Evolutionary conservation across 2,329 filamentous ascomycete genomes (phyloP).

Genomic region (Whalleya microplaca): DNA sequence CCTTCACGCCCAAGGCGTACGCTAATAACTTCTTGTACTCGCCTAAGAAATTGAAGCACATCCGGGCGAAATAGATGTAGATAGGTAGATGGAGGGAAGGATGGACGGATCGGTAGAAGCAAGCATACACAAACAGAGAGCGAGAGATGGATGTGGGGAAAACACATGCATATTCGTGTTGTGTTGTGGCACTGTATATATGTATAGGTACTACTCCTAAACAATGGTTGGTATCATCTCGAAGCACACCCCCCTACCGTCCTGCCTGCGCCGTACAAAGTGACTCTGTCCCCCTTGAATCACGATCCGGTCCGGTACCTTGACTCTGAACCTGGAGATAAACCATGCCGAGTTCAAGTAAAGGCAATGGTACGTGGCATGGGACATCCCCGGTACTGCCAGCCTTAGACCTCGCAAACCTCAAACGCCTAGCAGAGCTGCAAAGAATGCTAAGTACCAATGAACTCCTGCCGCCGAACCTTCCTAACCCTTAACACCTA

Average conservation of each 20-base stretch:
- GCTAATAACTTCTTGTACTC: slow-evolving; percentile 94
- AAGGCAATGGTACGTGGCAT: neutral
- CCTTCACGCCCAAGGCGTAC: slow-evolving; percentile 89
- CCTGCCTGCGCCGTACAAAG: slow-evolving; percentile 2
- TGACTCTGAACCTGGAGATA: neutral
- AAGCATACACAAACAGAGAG: too few relatives aligned
- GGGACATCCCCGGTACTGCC: neutral
- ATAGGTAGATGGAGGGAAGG: too few relatives aligned
- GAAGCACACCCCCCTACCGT: slow-evolving; percentile 3
- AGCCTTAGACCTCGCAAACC: neutral
- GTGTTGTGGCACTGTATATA: slow-evolving; percentile 22
- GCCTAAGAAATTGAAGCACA: slow-evolving; percentile 83
- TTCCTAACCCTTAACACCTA: slow-evolving; percentile 14
- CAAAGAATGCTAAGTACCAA: neutral
- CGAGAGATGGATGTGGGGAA: slow-evolving; percentile 1
- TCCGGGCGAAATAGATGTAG: slow-evolving; percentile 77
- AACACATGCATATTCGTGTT: neutral
- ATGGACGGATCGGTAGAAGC: too few relatives aligned
- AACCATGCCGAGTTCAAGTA: neutral
- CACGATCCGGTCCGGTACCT: neutral
- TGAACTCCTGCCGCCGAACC: slow-evolving; percentile 3
- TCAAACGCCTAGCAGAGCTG: slow-evolving; percentile 11
- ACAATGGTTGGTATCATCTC: slow-evolving; percentile 25
- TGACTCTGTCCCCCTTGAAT: neutral
- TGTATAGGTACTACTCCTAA: slow-evolving; percentile 15